These are phyloP conservation scores for Yarrowia keelungensis DNA, from an alignment of 805 yeast genomes.

Conservation along the genomic window DNA sequence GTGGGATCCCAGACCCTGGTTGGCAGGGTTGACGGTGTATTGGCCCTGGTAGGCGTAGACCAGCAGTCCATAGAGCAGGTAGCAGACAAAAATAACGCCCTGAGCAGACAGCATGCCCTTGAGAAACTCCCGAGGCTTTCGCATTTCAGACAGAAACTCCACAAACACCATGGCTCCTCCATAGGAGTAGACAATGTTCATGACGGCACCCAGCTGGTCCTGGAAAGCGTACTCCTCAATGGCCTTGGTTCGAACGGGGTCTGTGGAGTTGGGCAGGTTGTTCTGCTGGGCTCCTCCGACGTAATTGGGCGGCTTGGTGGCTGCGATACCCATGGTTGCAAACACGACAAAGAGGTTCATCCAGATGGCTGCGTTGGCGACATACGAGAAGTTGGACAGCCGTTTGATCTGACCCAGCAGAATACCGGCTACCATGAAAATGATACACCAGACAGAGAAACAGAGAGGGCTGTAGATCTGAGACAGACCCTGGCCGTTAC, in stretches of 20 bases:
- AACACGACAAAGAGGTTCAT: constrained; percentile 53
- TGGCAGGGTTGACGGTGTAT: constrained; percentile 49
- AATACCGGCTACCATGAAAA: constrained; percentile 54
- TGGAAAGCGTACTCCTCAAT: constrained; percentile 32
- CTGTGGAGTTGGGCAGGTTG: constrained; percentile 30
- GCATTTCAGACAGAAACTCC: constrained; percentile 57
- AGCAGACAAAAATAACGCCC: constrained; percentile 50
- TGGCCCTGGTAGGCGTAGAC: constrained; percentile 56
- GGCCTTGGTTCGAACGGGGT: constrained; percentile 38
- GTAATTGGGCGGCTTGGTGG: constrained; percentile 49
- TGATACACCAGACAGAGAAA: constrained; percentile 52
- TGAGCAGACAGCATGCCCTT: constrained; percentile 56
- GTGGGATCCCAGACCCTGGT: constrained; percentile 50
- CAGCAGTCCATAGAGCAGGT: constrained; percentile 53
- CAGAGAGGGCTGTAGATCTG: constrained; percentile 50
- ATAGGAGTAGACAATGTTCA: constrained; percentile 56
- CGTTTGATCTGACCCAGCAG: constrained; percentile 53
- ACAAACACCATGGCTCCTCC: constrained; percentile 57
- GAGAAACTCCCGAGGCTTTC: constrained; percentile 56
- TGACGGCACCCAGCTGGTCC: constrained; percentile 43
- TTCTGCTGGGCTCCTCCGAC: constrained; percentile 34
- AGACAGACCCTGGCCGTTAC: constrained; percentile 53
- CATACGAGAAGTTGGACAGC: constrained; percentile 50
- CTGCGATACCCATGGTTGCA: constrained; percentile 54
- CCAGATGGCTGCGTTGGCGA: constrained; percentile 55